Percentiles rank a stretch among this genome's conserved stretches.
These are phyloP conservation scores for Chamaecyparis obtusa DNA, from an alignment of 75 land plant species.

Conservation along the genomic window DNA sequence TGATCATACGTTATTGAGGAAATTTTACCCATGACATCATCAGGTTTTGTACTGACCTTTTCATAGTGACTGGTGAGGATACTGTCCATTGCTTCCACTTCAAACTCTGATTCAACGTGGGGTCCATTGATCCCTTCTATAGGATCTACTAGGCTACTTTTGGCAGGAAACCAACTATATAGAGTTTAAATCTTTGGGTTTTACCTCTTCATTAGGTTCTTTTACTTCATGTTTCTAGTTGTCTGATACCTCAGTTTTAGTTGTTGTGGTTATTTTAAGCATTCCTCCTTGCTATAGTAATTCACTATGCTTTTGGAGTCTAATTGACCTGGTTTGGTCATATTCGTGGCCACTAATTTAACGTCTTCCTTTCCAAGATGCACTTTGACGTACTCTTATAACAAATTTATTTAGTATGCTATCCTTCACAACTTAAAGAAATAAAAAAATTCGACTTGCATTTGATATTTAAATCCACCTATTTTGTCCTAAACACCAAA, in stretches of 20 bases:
- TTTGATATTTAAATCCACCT: neutral
- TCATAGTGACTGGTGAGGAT: too few species aligned
- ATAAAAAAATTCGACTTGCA: neutral
- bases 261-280: neutral
- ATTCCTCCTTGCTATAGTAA: neutral
- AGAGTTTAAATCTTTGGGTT: neutral
- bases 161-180: neutral
- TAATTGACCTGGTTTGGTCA: neutral
- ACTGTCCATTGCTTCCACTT: too few species aligned
- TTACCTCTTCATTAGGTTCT: neutral
- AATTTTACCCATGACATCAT: too few species aligned
- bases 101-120: neutral
- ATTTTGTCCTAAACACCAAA: neutral
- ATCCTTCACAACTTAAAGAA: neutral
- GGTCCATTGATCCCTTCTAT: neutral
- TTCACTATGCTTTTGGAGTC: neutral
- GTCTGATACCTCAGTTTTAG: neutral
- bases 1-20: too few species aligned
- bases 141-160: neutral
- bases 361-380: neutral
- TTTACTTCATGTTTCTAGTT: neutral
- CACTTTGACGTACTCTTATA: neutral
- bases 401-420: neutral
- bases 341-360: neutral
- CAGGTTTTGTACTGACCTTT: too few species aligned